These are phyloP conservation scores for Acer campestre DNA, from an alignment of 345 rosid genomes.

Conservation along the genomic window DNA sequence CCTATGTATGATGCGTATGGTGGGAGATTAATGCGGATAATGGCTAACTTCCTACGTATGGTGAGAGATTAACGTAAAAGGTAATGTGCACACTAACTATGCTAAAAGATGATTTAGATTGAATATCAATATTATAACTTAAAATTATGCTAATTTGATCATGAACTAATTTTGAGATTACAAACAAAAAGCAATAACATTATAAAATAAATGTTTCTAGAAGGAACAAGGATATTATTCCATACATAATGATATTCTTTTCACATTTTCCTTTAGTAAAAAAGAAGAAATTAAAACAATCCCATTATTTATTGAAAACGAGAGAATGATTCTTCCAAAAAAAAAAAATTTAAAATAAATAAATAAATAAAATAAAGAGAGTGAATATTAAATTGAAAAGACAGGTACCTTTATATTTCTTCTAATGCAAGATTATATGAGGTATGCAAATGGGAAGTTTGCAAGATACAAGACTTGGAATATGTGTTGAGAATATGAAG, in stretches of 20 bases:
- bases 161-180: not conserved
- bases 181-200: not conserved
- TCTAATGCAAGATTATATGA: not conserved
- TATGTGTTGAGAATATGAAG: conserved; percentile 13
- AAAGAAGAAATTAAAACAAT: not conserved
- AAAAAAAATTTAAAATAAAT: not conserved
- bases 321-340: not conserved
- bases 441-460: not conserved
- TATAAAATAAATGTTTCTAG: conserved; percentile 24
- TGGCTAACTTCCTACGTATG: no score
- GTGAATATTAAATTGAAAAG: conserved; percentile 9
- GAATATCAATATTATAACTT: no score
- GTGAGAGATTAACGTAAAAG: no score
- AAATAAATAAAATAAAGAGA: no score
- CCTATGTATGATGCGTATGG: no score
- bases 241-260: conserved; percentile 6
- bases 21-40: no score
- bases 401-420: not conserved
- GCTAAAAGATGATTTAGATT: no score
- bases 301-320: not conserved
- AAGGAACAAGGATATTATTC: conserved; percentile 4
- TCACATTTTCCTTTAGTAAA: not conserved
- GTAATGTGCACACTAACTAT: no score
- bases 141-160: not conserved
- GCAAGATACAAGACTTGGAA: not conserved